phyloP scores from a whole-genome alignment of 176 grass and related monocot species.

The Avena sativa region DNA sequence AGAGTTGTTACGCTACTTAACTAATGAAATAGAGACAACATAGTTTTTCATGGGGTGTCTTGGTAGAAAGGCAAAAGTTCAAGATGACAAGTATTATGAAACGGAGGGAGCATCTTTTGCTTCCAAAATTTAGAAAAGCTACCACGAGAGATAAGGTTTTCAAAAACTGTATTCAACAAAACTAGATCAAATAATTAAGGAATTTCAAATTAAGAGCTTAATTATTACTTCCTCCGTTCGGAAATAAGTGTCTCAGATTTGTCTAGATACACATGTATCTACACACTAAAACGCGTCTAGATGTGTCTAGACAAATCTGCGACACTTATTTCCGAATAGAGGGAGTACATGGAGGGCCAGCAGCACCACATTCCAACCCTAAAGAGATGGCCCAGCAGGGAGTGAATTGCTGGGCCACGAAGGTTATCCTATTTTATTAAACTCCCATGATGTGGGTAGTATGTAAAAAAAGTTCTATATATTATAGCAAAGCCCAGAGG shows the following conservation, averaged over 20 bases:
- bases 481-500: background rate
- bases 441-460: background rate
- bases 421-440: constrained; percentile 7
- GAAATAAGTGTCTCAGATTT: no score
- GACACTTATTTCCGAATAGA: no score
- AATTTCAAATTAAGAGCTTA: background rate
- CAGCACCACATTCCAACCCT: background rate
- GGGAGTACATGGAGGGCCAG: background rate
- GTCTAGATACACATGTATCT: no score
- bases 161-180: background rate
- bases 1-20: background rate
- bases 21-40: background rate
- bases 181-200: background rate
- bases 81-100: background rate
- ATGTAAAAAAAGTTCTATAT: background rate
- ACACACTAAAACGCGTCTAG: no score
- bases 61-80: background rate
- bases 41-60: background rate
- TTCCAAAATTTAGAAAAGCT: constrained; percentile 22
- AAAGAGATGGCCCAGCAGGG: background rate
- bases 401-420: background rate
- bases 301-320: no score
- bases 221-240: background rate
- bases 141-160: background rate
- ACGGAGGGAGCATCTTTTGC: background rate